A percentile compares a stretch with the other conserved stretches of the same genome.
Conservation (phyloP, 108 stramenopile species). For the Hondaea fermentalgiana region DNA sequence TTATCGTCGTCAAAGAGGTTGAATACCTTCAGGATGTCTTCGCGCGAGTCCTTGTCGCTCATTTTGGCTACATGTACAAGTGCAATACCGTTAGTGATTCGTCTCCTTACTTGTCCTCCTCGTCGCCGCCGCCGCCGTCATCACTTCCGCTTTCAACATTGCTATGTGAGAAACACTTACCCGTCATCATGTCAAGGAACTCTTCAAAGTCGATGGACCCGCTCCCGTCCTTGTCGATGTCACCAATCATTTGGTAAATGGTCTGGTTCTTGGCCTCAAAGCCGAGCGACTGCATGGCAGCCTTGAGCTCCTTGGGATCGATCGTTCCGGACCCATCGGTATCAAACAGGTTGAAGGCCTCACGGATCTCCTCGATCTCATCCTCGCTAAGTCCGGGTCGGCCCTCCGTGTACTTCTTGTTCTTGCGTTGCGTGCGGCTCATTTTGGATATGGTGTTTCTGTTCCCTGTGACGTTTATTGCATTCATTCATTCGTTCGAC, state of each 20-base stretch:
- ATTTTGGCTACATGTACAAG: neutral
- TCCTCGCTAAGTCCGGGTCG: conserved; percentile 58
- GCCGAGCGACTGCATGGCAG: conserved; percentile 80
- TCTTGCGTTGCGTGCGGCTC: conserved; percentile 13
- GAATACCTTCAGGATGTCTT: conserved; percentile 82
- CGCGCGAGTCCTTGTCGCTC: conserved; percentile 59
- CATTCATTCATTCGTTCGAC: too few relatives aligned
- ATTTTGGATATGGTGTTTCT: neutral
- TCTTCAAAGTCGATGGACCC: conserved; percentile 58
- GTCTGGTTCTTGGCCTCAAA: conserved; percentile 83
- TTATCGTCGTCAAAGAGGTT: conserved; percentile 91
- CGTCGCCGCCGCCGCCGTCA: too few relatives aligned
- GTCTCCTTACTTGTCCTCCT: too few relatives aligned
- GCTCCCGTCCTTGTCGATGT: conserved; percentile 64
- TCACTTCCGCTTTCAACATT: too few relatives aligned
- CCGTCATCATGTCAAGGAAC: conserved; percentile 86
- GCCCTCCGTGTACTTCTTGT: conserved; percentile 25
- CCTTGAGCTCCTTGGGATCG: conserved; percentile 81
- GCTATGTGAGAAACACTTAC: neutral
- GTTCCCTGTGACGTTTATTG: too few relatives aligned
- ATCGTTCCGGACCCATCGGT: conserved; percentile 67
- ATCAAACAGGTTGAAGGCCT: conserved; percentile 64
- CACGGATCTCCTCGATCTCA: conserved; percentile 55
- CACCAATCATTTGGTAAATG: conserved; percentile 73
- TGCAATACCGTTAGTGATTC: too few relatives aligned